A percentile compares a stretch with the other conserved stretches of the same genome.
Conservation (phyloP, 2,329 filamentous ascomycete genomes). For the Cadophora luteo-olivacea region DNA sequence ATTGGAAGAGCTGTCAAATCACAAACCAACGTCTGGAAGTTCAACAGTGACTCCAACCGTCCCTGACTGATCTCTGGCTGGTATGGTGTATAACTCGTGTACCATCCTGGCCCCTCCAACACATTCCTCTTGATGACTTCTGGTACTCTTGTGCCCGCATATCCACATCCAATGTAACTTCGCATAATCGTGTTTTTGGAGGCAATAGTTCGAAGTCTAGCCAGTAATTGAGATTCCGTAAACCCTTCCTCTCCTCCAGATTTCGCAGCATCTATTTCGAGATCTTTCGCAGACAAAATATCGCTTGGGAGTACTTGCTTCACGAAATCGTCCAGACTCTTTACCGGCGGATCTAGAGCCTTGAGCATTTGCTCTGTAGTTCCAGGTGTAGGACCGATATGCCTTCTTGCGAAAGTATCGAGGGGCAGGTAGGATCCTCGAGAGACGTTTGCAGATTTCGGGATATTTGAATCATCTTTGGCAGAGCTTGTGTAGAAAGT, state of each 20-base stretch:
- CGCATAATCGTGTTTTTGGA: constrained; percentile 65
- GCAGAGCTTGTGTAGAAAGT: constrained; percentile 45
- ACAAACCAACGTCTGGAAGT: constrained; percentile 92
- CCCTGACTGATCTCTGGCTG: constrained; percentile 98
- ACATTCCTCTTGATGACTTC: constrained; percentile 93
- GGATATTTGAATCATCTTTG: constrained; percentile 38
- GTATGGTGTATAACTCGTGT: constrained; percentile 97
- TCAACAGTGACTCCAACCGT: constrained; percentile 87
- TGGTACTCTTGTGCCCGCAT: constrained; percentile 85
- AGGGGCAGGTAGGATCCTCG: constrained; percentile 52
- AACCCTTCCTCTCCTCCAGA: constrained; percentile 44
- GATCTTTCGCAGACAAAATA: constrained; percentile 71
- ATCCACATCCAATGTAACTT: constrained; percentile 85
- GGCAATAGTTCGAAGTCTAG: constrained; percentile 59
- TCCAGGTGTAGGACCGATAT: constrained; percentile 81
- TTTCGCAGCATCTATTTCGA: constrained; percentile 59
- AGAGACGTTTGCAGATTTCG: constrained; percentile 30
- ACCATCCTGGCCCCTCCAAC: constrained; percentile 93
- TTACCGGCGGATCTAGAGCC: constrained; percentile 74
- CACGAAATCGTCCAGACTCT: constrained; percentile 82
- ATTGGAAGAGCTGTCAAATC: constrained; percentile 88
- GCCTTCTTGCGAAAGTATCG: constrained; percentile 74
- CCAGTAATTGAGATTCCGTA: constrained; percentile 65
- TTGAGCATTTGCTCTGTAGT: constrained; percentile 81
- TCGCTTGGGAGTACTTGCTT: constrained; percentile 81